Base-by-base conservation (phyloP, 192 early-diverging fungal genomes). In the Umbelopsis sp. region DNA sequence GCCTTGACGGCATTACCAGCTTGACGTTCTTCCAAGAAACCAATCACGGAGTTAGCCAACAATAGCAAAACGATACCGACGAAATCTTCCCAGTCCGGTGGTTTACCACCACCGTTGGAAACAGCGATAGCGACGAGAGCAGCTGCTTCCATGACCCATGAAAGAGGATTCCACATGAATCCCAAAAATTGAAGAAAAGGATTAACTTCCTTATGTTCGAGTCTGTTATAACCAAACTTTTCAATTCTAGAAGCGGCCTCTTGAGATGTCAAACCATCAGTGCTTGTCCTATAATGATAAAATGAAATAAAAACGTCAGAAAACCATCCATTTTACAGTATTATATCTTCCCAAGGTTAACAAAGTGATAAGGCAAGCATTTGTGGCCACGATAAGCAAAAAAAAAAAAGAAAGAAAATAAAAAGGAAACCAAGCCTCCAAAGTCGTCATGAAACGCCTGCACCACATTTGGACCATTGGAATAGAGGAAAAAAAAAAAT, bases 1-100 rank as follows among this genome's bases (percentile, higher is more conserved):
- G 94, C 95, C 80, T 97, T 92, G 75, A 97, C 86, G 36, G 95
- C 93, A 78, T 89, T 90, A 72, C 94, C 93, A 45, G 95, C 94
- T 44, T 92, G 88, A 71, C 91, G 90, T 81, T 97, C 95, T 82
- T 97, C 92, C 72, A 90, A 81, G 81, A 84, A 97, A 68, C 95
- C 95, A 75, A 96, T 95, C 80, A 81, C 77, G 41, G 95, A 90
- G 86, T 96, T 96, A 71, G 83, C 87, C 56, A 95, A 54, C 76
- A 96, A 77, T n/a, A 96, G 86, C 49, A 92, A 72, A 38, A 93
- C 76, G 67, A 96, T 89, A 82, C 91, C 94, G 45, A 89, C 90
- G 74, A 93, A 91, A 76, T 94, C 93, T 66, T 85, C 82, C 91
- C 92, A 95, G 76, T 95, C 89, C 6, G 88, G 87, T 14, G 88